Evolutionary conservation across 305 asterid species (phyloP).

Genomic region (Fraxinus paxiana): DNA sequence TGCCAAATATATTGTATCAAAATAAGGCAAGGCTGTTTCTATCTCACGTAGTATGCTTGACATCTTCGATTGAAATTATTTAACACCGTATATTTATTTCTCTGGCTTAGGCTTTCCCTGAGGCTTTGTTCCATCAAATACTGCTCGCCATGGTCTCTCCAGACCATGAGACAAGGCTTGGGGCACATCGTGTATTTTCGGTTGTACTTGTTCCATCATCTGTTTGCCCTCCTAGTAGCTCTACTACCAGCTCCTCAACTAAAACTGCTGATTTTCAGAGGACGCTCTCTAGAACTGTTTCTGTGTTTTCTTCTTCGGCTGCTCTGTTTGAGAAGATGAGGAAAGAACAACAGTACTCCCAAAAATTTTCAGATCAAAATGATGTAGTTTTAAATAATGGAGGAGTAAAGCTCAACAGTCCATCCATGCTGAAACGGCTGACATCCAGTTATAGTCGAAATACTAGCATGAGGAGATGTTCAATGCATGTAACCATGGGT

Average conservation of each 20-base stretch:
- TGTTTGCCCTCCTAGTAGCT: slow-evolving; percentile 45
- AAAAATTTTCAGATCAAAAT: slow-evolving; percentile 35
- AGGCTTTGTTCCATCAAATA: slow-evolving; percentile 73
- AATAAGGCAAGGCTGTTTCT: slow-evolving; percentile 60
- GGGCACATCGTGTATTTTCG: slow-evolving; percentile 75
- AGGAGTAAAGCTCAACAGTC: slow-evolving; percentile 38
- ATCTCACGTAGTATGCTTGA: slow-evolving; percentile 13
- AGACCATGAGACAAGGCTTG: slow-evolving; percentile 73
- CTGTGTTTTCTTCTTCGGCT: slow-evolving; percentile 76
- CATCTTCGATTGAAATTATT: slow-evolving; percentile 9
- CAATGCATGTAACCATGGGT: slow-evolving; percentile 37
- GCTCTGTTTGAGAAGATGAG: slow-evolving; percentile 57
- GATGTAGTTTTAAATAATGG: slow-evolving; percentile 29
- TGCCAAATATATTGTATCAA: slow-evolving; percentile 65
- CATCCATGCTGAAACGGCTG: slow-evolving; percentile 50
- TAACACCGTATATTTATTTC: slow-evolving; percentile 6
- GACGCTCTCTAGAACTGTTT: slow-evolving; percentile 68
- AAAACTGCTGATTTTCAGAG: slow-evolving; percentile 43
- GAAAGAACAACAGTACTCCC: slow-evolving; percentile 36
- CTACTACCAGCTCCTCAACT: slow-evolving; percentile 27
- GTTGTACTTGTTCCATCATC: slow-evolving; percentile 82
- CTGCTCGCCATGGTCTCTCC: slow-evolving; percentile 69
- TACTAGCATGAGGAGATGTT: slow-evolving; percentile 37
- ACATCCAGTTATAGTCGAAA: slow-evolving; percentile 56
- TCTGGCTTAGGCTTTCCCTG: slow-evolving; percentile 66